Conservation (phyloP, 1,139 yeast species). For the Pichia sp. region DNA sequence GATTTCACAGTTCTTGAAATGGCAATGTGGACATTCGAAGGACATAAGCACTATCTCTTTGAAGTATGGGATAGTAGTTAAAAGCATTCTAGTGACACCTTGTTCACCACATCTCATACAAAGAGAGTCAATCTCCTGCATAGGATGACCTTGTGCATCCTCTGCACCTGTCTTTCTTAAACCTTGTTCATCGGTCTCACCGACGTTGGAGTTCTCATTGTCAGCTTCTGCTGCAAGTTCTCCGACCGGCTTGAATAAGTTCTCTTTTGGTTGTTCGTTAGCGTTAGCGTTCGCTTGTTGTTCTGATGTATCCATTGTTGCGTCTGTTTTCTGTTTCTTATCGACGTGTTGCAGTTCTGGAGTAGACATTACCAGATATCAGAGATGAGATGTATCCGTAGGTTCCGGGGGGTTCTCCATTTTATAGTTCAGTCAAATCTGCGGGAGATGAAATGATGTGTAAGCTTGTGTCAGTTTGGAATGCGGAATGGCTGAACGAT, state of each 20-base stretch:
- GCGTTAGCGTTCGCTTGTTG: conserved; percentile 10
- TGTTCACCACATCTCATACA: conserved; percentile 93
- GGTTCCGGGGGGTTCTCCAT: too few relatives aligned
- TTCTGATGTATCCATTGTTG: conserved; percentile 14
- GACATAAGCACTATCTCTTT: conserved; percentile 92
- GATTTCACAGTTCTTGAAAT: conserved; percentile 82
- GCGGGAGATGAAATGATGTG: too few relatives aligned
- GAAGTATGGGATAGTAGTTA: conserved; percentile 89
- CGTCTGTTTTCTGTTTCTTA: conserved; percentile 21
- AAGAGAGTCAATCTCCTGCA: conserved; percentile 87
- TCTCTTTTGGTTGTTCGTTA: conserved; percentile 28
- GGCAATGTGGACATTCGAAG: conserved; percentile 93
- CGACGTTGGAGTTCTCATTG: background rate
- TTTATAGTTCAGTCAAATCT: too few relatives aligned
- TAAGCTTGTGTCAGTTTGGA: too few relatives aligned
- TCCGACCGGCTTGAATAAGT: conserved; percentile 52
- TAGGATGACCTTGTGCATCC: conserved; percentile 93
- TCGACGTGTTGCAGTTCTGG: conserved; percentile 9
- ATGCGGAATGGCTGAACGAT: too few relatives aligned
- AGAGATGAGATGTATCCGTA: too few relatives aligned
- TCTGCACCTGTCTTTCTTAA: conserved; percentile 51
- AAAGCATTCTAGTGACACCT: conserved; percentile 75
- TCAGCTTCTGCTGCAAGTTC: conserved; percentile 35
- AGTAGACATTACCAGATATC: conserved; percentile 3
- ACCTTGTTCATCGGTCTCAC: conserved; percentile 25